Percentiles rank a stretch among this genome's conserved stretches.
phyloP scores from a whole-genome alignment of 257 asterid species.

The Nicotiana tabacum region DNA sequence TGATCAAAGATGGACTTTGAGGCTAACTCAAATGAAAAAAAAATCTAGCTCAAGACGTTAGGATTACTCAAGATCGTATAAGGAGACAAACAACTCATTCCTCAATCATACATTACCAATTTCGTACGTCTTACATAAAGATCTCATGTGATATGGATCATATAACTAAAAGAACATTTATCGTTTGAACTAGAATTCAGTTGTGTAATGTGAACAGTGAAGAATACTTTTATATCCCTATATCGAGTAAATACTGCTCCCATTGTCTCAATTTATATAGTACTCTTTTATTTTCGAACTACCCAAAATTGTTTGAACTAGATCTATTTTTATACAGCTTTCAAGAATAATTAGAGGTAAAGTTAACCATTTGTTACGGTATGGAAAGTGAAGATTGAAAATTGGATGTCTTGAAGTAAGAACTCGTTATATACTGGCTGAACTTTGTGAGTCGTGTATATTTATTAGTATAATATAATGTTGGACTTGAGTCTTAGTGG shows the following conservation, averaged over 20 bases:
- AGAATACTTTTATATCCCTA: background rate
- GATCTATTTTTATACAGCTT: background rate
- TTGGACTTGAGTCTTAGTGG: background rate
- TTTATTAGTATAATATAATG: background rate
- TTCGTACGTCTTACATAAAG: too few relatives aligned
- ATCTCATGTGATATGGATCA: too few relatives aligned
- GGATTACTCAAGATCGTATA: too few relatives aligned
- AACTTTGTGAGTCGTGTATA: background rate
- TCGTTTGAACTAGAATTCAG: too few relatives aligned
- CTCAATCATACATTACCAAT: too few relatives aligned
- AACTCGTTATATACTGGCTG: background rate
- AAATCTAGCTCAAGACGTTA: too few relatives aligned
- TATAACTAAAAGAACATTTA: too few relatives aligned
- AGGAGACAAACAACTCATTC: too few relatives aligned
- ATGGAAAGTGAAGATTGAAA: background rate
- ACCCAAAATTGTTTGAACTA: background rate
- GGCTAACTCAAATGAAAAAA: too few relatives aligned
- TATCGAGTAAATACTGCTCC: background rate
- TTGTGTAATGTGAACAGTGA: background rate
- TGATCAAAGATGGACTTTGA: too few relatives aligned
- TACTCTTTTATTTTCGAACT: background rate
- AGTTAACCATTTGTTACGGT: background rate
- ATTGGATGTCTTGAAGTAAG: background rate
- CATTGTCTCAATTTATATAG: background rate
- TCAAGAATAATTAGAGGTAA: background rate